Base-by-base conservation (phyloP, 371 early-diverging fungal species). In the Catenaria anguillulae region DNA sequence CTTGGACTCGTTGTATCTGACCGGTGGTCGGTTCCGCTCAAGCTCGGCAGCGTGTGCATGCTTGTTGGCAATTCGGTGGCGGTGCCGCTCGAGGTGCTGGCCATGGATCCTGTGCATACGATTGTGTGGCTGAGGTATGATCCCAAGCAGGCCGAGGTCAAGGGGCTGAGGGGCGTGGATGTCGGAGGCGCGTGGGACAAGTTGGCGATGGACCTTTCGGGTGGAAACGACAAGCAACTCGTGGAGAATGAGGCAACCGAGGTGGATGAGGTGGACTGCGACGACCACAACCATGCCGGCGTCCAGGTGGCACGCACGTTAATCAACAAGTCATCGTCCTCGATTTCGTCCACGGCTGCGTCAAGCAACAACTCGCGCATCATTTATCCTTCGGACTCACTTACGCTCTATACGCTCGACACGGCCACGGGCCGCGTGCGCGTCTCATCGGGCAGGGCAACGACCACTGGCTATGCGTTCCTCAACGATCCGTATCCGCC, bases 121-220 rank as follows among this genome's bases (percentile, higher is more conserved):
- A 66, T 66, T 61, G 72, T 63, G 10, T 46, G 72, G 40, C 37
- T 75, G 54, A 37, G 63, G 55, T 75, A 75, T 56, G 68, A 72
- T 37, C 54, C 46, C 42, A 17, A 43, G n/a, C 10, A 24, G 21
- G n/a, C 46, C 24, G 46, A 23, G n/a, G 46, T 23, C 6, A 19
- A 24, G 3, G 17, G 8, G 37, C 37, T 37, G 37, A 4, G 37
- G 8, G 37, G 37, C 37, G 37, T 13, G 4, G 37, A 4, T 37
- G 37, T 8, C 37, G 4, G 37, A 13, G 37, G 8, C 37, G 37
- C 37, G 8, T 37, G 37, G 37, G 4, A 8, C 8, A 13, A 37
- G 37, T 37, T 13, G 37, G 4, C 37, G 37, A 37, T 13, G 8
- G 8, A 4, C 37, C 4, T 13, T 37, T 4, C 37, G 4, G 37